Conservation (phyloP, 495 filamentous ascomycete genomes). For the Aspergillus egyptiacus region DNA sequence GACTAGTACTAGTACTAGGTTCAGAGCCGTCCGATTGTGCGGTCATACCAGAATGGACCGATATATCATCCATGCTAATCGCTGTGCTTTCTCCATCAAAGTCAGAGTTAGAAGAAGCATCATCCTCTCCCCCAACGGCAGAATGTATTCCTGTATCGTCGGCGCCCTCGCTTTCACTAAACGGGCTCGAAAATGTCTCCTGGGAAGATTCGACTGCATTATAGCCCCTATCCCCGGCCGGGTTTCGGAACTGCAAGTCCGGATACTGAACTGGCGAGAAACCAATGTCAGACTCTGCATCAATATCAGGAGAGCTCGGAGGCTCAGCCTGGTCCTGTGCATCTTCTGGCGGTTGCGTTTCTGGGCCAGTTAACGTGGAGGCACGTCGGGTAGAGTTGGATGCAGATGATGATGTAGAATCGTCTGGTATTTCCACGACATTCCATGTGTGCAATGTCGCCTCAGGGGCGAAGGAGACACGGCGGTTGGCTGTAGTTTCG, state of each 20-base stretch:
- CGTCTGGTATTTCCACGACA: slow-evolving; percentile 81
- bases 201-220: slow-evolving; percentile 25
- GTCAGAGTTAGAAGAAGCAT: slow-evolving; percentile 46
- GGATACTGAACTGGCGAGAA: slow-evolving; percentile 67
- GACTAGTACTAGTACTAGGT: slow-evolving; percentile 57
- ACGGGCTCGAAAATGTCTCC: slow-evolving; percentile 72
- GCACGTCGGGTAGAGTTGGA: slow-evolving; percentile 65
- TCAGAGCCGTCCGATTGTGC: slow-evolving; percentile 50
- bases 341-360: slow-evolving; percentile 33
- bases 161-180: slow-evolving; percentile 57
- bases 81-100: slow-evolving; percentile 68
- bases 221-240: slow-evolving; percentile 15
- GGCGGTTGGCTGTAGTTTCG: slow-evolving; percentile 60
- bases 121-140: slow-evolving; percentile 49
- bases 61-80: slow-evolving; percentile 70
- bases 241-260: slow-evolving; percentile 46
- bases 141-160: slow-evolving; percentile 49
- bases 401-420: slow-evolving; percentile 79
- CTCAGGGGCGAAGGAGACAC: slow-evolving; percentile 96
- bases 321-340: slow-evolving; percentile 51
- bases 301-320: slow-evolving; percentile 59
- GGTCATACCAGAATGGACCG: slow-evolving; percentile 56
- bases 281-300: slow-evolving; percentile 51
- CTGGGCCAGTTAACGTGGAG: slow-evolving; percentile 51
- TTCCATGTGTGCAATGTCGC: slow-evolving; percentile 98